Evolutionary conservation across 805 yeast genomes (phyloP).

Genomic region (Huiozyma naganishii): DNA sequence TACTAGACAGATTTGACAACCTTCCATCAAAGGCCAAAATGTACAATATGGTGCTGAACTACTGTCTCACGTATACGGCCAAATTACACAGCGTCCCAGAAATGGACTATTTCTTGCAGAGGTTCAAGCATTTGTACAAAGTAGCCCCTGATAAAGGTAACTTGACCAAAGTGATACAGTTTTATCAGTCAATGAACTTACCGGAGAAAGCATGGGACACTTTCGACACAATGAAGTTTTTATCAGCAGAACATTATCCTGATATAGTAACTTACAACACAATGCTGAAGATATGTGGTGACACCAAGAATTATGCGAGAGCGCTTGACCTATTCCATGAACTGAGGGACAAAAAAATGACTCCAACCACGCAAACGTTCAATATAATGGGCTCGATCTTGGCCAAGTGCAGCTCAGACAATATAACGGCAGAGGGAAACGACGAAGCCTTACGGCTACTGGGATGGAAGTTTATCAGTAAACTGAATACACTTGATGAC

Average conservation of each 20-base stretch:
- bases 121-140: constrained; percentile 16
- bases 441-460: constrained; percentile 17
- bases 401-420: constrained; percentile 22
- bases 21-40: background rate
- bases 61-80: constrained; percentile 18
- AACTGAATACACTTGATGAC: constrained; percentile 37
- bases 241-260: constrained; percentile 57
- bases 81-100: constrained; percentile 11
- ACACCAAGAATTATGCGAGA: constrained; percentile 53
- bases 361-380: constrained; percentile 14
- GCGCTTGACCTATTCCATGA: constrained; percentile 72
- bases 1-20: background rate
- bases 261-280: constrained; percentile 57
- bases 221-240: constrained; percentile 79
- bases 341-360: constrained; percentile 32
- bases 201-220: constrained; percentile 49
- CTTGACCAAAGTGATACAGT: constrained; percentile 22
- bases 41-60: constrained; percentile 10
- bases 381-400: constrained; percentile 16
- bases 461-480: constrained; percentile 74
- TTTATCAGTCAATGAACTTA: constrained; percentile 11
- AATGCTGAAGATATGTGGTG: constrained; percentile 56
- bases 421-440: constrained; percentile 22
- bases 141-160: constrained; percentile 21
- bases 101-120: constrained; percentile 20